Evolutionary conservation across 345 rosid genomes (phyloP).

Genomic region (Sonneratia caseolaris): DNA sequence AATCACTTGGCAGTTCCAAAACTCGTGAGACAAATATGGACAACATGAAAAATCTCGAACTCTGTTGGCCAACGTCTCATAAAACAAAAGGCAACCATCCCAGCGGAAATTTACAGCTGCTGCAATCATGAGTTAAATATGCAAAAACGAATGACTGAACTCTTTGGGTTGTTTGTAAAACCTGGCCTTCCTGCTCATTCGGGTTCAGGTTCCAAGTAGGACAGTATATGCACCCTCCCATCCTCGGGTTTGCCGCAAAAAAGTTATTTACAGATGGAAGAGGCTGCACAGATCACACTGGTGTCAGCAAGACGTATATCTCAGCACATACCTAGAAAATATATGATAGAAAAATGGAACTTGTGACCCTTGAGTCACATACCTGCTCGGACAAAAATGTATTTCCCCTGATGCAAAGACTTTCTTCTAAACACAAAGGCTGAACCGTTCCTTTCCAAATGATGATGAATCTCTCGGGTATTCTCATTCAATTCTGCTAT

Average conservation of each 20-base stretch:
- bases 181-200: not conserved
- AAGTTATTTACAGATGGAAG: conserved; percentile 7
- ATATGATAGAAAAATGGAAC: too few species aligned
- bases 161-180: not conserved
- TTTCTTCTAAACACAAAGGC: not conserved
- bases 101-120: not conserved
- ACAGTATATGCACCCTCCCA: conserved; percentile 1
- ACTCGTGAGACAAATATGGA: not conserved
- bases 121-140: not conserved
- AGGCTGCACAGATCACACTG: not conserved
- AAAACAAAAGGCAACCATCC: conserved; percentile 1
- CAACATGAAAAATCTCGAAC: not conserved
- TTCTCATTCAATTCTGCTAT: conserved; percentile 29
- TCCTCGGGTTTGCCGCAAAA: conserved; percentile 6
- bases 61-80: not conserved
- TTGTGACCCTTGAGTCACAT: not conserved
- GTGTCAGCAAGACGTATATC: not conserved
- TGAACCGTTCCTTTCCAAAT: not conserved
- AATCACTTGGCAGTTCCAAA: not conserved
- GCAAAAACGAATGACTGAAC: not conserved
- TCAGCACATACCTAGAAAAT: not conserved
- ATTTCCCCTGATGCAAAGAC: not conserved
- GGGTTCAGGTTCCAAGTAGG: not conserved
- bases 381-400: conserved; percentile 2
- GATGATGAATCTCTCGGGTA: not conserved